These are phyloP conservation scores for Cladosporium sphaerospermum DNA, from an alignment of 2,329 filamentous ascomycete species.

Conservation along the genomic window DNA sequence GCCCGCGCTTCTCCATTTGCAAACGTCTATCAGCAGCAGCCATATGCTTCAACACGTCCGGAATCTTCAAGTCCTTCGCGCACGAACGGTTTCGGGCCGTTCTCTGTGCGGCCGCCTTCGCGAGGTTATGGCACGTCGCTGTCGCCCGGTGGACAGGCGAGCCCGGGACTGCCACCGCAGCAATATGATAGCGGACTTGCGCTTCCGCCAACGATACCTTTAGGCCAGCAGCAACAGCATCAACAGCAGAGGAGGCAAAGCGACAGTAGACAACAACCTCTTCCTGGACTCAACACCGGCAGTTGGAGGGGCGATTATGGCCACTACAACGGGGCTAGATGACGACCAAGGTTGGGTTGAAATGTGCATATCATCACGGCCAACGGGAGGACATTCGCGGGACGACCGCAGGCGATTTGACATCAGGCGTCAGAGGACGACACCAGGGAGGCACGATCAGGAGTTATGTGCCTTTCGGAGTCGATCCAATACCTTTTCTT, in stretches of 20 bases:
- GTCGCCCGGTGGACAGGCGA: not conserved
- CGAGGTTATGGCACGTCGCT: not conserved
- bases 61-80: slow-evolving; percentile 1
- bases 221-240: not conserved
- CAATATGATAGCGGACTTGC: not conserved
- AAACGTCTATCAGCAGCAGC: not conserved
- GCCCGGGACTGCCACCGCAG: not conserved
- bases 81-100: not conserved
- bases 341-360: not conserved
- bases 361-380: too few species aligned
- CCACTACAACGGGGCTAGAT: not conserved
- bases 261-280: not conserved
- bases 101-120: slow-evolving; percentile 7
- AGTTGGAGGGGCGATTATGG: not conserved
- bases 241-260: not conserved
- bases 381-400: too few species aligned
- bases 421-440: too few species aligned
- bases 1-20: slow-evolving; percentile 5
- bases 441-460: too few species aligned
- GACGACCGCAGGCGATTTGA: too few species aligned
- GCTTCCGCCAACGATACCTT: not conserved
- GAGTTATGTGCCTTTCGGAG: too few species aligned
- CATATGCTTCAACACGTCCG: not conserved
- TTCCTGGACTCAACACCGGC: not conserved
- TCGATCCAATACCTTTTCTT: too few species aligned